These are phyloP conservation scores for Arabidopsis hybrid DNA, from an alignment of 441 rosid genomes.

Conservation along the genomic window DNA sequence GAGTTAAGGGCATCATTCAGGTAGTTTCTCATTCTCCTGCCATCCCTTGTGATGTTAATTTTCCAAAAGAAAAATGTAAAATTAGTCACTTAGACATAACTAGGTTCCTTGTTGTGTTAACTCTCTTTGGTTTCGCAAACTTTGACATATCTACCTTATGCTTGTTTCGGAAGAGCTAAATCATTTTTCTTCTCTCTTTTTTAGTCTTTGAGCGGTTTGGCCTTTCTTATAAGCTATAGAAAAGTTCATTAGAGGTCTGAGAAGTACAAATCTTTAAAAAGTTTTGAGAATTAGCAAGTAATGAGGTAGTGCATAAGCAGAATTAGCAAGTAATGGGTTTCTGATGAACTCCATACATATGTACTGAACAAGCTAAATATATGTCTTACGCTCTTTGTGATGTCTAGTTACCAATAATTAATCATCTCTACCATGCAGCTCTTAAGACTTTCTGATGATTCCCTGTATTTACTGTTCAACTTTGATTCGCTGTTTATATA, in stretches of 20 bases:
- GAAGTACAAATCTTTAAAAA: no score
- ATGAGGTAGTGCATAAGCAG: no score
- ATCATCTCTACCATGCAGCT: not conserved
- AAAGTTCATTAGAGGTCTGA: no score
- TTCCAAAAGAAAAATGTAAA: not conserved
- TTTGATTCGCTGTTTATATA: conserved; percentile 42
- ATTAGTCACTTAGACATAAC: conserved; percentile 3
- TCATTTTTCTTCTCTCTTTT: no score
- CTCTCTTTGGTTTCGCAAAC: no score
- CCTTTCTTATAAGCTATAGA: no score
- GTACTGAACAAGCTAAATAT: not conserved
- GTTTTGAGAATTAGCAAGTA: no score
- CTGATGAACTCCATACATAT: conserved; percentile 4
- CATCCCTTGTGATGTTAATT: conserved; percentile 3
- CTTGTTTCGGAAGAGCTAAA: no score
- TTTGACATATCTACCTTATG: no score
- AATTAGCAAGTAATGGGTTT: not conserved
- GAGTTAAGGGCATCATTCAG: conserved; percentile 93
- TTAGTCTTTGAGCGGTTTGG: no score
- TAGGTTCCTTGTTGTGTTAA: not conserved
- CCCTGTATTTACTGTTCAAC: not conserved
- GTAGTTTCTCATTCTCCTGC: conserved; percentile 44
- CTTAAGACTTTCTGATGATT: not conserved
- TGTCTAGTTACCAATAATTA: not conserved
- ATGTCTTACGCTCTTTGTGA: not conserved